Evolutionary conservation across 1,139 yeast species (phyloP), one percentile per base, ranked within the genome.

Genomic region (Pichia sp.): DNA sequence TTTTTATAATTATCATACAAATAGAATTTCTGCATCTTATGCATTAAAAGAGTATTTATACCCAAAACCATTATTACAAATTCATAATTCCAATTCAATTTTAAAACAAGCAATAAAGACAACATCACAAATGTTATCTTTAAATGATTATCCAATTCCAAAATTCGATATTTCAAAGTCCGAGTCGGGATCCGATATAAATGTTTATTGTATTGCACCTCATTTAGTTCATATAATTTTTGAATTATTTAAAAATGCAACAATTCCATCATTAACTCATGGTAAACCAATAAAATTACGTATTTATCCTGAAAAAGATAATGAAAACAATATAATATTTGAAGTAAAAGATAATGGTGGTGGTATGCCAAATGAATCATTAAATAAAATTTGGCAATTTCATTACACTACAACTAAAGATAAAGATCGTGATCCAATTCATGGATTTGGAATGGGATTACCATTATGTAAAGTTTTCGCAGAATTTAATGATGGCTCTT

Each of bases 371-470:
- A 34, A 43, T 12, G 40, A 42, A 9, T 44, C 51, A 26, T 35
- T 53, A 2, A 42, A 52, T 6, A 55, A 55, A 38, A 59, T 59
- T 5, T 59, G 60, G 56, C 61, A 57, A 23, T 59, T 57, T 41
- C 63, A 60, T 42, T 60, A 56, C 41, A 58, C 62, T 12, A 59
- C 63, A 6, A 51, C 60, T 3, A 40, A 48, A 4, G 59, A 47
- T 35, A 45, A 35, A 11, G 55, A 55, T 35, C 49, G 55, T 27
- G 62, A 59, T 45, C 54, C 56, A 41, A 57, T 59, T 29, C 57
- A 53, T 39, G 63, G 63, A 4, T 58, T 58, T 39, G 63, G 63
- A 9, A 54, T 59, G 60, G 63, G 63, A 1, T 46, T 59, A 12
- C 62, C 63, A 1, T 39, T 59, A 11, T 58, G 63, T 36, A 55